Percentiles rank a stretch among this genome's conserved stretches.
Evolutionary conservation across 208 protist genomes (phyloP).

Genomic region (Leishmania amazonensis): DNA sequence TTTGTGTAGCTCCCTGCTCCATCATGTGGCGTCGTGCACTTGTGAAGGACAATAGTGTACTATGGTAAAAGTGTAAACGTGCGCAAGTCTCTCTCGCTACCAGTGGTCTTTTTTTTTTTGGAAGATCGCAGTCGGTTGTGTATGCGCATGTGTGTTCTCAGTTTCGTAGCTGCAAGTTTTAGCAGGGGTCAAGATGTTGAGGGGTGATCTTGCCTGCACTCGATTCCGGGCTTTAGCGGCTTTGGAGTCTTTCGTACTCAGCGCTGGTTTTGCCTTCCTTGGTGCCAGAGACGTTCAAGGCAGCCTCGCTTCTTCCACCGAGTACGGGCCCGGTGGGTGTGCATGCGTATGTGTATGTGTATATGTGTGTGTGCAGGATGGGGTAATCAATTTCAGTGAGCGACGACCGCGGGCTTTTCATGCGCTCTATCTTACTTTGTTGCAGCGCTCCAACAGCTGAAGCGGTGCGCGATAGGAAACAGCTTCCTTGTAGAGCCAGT

Average conservation of each 20-base stretch:
- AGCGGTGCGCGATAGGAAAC: not conserved
- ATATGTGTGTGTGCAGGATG: not conserved
- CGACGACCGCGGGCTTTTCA: not conserved
- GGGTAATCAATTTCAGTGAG: not conserved
- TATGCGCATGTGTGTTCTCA: not conserved
- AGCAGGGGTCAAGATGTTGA: not conserved
- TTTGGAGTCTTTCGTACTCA: not conserved
- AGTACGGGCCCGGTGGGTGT: not conserved
- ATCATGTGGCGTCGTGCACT: not conserved
- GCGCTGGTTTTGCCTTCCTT: not conserved
- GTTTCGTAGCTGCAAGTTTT: not conserved
- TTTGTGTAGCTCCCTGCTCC: not conserved
- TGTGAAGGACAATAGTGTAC: not conserved
- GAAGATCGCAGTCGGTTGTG: not conserved
- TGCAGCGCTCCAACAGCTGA: not conserved
- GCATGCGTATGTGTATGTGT: not conserved
- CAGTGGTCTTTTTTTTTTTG: not conserved
- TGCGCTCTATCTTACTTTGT: not conserved
- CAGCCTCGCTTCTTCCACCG: not conserved
- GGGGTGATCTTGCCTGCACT: not conserved
- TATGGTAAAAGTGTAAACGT: not conserved
- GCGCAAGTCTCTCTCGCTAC: not conserved
- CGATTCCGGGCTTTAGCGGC: not conserved
- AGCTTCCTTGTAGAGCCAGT: not conserved
- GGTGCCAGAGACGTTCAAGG: not conserved